phyloP scores from a whole-genome alignment of 1,139 yeast genomes.

The Geotrichum cucujoidarum region DNA sequence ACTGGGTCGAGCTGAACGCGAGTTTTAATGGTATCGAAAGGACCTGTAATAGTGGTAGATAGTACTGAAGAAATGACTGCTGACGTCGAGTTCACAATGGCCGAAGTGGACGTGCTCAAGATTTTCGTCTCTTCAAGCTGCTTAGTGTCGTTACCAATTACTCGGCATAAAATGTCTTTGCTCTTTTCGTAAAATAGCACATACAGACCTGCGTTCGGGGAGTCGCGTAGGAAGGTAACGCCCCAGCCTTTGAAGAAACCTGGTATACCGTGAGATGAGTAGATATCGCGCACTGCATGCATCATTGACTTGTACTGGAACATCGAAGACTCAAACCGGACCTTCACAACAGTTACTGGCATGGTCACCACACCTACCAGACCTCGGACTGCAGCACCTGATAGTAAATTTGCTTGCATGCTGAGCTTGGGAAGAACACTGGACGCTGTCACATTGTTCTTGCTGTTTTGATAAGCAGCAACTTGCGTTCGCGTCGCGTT shows the following conservation, averaged over 20 bases:
- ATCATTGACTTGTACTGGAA: constrained; percentile 63
- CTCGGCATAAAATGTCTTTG: constrained; percentile 43
- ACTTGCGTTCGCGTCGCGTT: constrained; percentile 55
- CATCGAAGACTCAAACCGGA: constrained; percentile 69
- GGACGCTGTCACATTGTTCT: not conserved
- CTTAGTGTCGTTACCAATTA: constrained; percentile 15
- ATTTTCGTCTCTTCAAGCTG: not conserved
- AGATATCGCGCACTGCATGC: constrained; percentile 60
- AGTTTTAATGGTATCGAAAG: constrained; percentile 92
- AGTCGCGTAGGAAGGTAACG: constrained; percentile 85
- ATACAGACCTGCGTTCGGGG: constrained; percentile 94
- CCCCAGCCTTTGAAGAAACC: constrained; percentile 86
- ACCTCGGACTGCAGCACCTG: constrained; percentile 80
- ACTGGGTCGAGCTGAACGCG: constrained; percentile 70
- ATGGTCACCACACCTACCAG: constrained; percentile 83
- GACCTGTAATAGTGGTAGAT: constrained; percentile 86
- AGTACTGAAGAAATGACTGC: constrained; percentile 72
- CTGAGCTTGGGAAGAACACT: constrained; percentile 64
- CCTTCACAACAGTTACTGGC: constrained; percentile 96
- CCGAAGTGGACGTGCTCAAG: constrained; percentile 40
- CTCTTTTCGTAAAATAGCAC: constrained; percentile 76
- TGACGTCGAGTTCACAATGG: constrained; percentile 60
- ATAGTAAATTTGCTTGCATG: constrained; percentile 60
- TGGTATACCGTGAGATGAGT: constrained; percentile 44
- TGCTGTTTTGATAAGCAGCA: constrained; percentile 31